These are phyloP conservation scores for Sphenostylis stenocarpa DNA, from an alignment of 306 rosid genomes.

Conservation along the genomic window DNA sequence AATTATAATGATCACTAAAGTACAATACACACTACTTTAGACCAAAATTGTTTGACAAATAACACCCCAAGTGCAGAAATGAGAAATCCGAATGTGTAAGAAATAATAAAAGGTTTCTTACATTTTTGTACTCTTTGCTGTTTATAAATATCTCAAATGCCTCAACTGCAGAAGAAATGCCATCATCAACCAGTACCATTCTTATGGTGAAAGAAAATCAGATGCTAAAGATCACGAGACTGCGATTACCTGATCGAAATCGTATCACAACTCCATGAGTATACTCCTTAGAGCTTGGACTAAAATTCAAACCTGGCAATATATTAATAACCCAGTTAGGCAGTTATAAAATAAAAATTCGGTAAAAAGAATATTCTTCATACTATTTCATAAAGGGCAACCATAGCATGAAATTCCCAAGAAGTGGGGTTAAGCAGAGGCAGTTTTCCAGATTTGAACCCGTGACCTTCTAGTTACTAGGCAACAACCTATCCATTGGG, in stretches of 20 bases:
- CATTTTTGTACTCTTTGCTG: conserved; percentile 81
- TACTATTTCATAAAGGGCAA: not conserved
- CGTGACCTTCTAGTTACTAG: not conserved
- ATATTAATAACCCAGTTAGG: conserved; percentile 3
- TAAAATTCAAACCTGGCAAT: conserved; percentile 68
- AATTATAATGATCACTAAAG: not conserved
- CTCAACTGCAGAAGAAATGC: conserved; percentile 57
- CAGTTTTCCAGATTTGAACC: not conserved
- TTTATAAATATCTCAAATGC: conserved; percentile 65
- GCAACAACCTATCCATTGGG: not conserved
- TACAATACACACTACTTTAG: conserved; percentile 10
- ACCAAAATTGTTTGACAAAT: conserved; percentile 27
- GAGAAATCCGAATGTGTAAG: not conserved
- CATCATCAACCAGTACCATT: conserved; percentile 36
- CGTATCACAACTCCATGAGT: conserved; percentile 73
- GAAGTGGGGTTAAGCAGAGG: not conserved
- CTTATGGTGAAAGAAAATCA: conserved; percentile 34
- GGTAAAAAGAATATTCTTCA: not conserved
- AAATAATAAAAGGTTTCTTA: conserved; percentile 47
- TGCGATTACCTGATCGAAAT: conserved; percentile 79
- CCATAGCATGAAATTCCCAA: not conserved
- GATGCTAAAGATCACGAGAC: conserved; percentile 17
- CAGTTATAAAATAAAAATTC: not conserved
- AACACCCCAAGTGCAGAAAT: conserved; percentile 4
- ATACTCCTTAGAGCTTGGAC: conserved; percentile 63